Conservation (phyloP, 2,329 filamentous ascomycete genomes). For the Ilyonectria robusta region DNA sequence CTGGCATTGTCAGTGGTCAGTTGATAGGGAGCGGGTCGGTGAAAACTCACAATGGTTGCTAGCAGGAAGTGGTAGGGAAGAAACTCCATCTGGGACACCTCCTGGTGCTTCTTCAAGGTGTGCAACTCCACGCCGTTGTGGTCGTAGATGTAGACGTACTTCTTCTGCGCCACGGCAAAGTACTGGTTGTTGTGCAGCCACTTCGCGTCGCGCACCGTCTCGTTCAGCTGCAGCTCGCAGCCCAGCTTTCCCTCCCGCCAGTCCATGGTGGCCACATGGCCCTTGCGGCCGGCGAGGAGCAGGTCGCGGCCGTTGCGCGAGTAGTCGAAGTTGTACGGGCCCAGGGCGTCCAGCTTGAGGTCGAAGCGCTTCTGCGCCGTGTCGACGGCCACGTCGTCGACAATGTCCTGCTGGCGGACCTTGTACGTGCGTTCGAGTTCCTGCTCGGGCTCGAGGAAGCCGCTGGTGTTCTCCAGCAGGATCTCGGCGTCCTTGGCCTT, state of each 20-base stretch:
- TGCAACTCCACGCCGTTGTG: slow-evolving; percentile 91
- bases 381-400: slow-evolving; percentile 80
- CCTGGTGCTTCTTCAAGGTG: slow-evolving; percentile 89
- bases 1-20: slow-evolving; percentile 53
- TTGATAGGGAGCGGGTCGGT: accelerated
- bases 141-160: slow-evolving; percentile 97
- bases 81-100: slow-evolving; percentile 95
- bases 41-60: slow-evolving; percentile 80
- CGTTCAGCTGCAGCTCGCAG: slow-evolving; percentile 90
- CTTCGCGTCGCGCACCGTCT: slow-evolving; percentile 89
- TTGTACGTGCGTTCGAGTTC: slow-evolving; percentile 94
- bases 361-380: slow-evolving; percentile 96
- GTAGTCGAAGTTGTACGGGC: slow-evolving; percentile 92
- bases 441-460: slow-evolving; percentile 89
- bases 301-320: slow-evolving; percentile 90
- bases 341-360: slow-evolving; percentile 83
- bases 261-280: slow-evolving; percentile 96
- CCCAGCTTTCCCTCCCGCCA: slow-evolving; percentile 93
- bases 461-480: slow-evolving; percentile 86
- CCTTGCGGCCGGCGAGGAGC: slow-evolving; percentile 89
- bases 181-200: slow-evolving; percentile 97
- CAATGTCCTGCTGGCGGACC: slow-evolving; percentile 90
- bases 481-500: slow-evolving; percentile 97
- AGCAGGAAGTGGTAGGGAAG: slow-evolving; percentile 96
- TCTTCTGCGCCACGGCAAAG: slow-evolving; percentile 97